Percentiles rank a stretch among this genome's conserved stretches.
Conservation (phyloP, 768 basidiomycete species). For the Calvatia gigantea region DNA sequence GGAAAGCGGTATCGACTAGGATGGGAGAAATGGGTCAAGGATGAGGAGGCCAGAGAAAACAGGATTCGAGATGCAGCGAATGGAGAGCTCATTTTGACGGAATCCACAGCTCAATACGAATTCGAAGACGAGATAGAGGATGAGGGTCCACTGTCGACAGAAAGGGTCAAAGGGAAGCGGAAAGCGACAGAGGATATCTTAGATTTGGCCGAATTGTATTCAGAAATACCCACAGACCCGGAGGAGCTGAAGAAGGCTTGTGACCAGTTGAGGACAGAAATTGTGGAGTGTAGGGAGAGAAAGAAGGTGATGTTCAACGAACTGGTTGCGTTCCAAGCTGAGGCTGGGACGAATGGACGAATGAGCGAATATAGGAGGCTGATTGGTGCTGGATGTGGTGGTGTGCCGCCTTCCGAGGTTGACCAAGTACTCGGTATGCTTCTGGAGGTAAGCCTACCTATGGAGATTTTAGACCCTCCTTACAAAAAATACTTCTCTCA, state of each 20-base stretch:
- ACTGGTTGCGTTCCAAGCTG: conserved; percentile 78
- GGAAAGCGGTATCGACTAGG: conserved; percentile 78
- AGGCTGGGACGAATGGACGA: conserved; percentile 84
- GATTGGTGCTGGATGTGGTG: conserved; percentile 89
- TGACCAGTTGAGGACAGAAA: conserved; percentile 59
- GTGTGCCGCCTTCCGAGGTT: conserved; percentile 81
- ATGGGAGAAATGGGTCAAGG: conserved; percentile 91
- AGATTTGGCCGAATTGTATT: conserved; percentile 59
- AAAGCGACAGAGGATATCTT: conserved; percentile 58
- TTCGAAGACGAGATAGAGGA: conserved; percentile 44
- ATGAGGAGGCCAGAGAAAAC: conserved; percentile 78
- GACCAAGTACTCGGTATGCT: conserved; percentile 83
- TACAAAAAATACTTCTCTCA: conserved; percentile 22
- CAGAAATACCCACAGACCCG: conserved; percentile 53
- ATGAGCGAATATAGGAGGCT: conserved; percentile 88
- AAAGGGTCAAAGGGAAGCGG: conserved; percentile 53
- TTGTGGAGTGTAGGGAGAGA: conserved; percentile 61
- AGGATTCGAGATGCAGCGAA: conserved; percentile 58
- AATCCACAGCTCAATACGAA: conserved; percentile 40
- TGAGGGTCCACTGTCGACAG: conserved; percentile 32
- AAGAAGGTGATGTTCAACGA: conserved; percentile 72
- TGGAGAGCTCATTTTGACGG: conserved; percentile 49
- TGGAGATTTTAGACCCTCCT: neutral
- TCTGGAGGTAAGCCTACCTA: conserved; percentile 58
- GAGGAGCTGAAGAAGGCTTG: conserved; percentile 53